These are phyloP conservation scores for Iris pallida DNA, from an alignment of 116 monocot genomes.

Conservation along the genomic window DNA sequence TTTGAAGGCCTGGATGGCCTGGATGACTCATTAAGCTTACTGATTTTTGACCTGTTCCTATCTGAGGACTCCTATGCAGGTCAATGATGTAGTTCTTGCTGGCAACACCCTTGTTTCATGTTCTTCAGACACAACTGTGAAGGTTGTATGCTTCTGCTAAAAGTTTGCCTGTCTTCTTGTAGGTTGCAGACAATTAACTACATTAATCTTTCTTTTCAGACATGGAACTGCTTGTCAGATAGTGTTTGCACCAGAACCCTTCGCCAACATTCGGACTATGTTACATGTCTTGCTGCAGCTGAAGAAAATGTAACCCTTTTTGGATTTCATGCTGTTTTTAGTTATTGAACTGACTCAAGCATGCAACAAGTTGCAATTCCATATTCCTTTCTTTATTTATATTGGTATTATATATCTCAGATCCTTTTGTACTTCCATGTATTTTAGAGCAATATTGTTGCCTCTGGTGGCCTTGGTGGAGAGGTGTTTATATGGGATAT, in stretches of 20 bases:
- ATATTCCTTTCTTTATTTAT: too few relatives aligned
- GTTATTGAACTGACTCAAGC: too few relatives aligned
- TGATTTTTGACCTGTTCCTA: background rate
- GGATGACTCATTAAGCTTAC: too few relatives aligned
- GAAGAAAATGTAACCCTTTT: constrained; percentile 71
- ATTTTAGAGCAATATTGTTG: constrained; percentile 90
- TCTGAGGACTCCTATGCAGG: constrained; percentile 31
- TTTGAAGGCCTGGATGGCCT: too few relatives aligned
- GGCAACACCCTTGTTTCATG: constrained; percentile 83
- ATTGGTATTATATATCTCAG: constrained; percentile 8
- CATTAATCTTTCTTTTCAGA: constrained; percentile 30
- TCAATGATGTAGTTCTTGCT: constrained; percentile 81
- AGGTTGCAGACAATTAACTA: background rate
- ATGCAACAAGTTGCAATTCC: too few relatives aligned
- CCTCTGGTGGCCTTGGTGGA: constrained; percentile 95
- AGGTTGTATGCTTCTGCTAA: constrained; percentile 37
- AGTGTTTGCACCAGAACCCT: constrained; percentile 84
- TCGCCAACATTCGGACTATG: constrained; percentile 97
- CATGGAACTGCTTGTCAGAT: constrained; percentile 81
- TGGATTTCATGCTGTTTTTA: too few relatives aligned
- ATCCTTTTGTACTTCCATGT: constrained; percentile 29
- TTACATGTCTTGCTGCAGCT: constrained; percentile 78
- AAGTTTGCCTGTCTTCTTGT: background rate
- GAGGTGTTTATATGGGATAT: constrained; percentile 99
- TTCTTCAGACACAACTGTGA: constrained; percentile 89